Percentiles rank a stretch among this genome's conserved stretches.
phyloP scores from a whole-genome alignment of 768 basidiomycete species.

The Neoboletus brunneissimus region DNA sequence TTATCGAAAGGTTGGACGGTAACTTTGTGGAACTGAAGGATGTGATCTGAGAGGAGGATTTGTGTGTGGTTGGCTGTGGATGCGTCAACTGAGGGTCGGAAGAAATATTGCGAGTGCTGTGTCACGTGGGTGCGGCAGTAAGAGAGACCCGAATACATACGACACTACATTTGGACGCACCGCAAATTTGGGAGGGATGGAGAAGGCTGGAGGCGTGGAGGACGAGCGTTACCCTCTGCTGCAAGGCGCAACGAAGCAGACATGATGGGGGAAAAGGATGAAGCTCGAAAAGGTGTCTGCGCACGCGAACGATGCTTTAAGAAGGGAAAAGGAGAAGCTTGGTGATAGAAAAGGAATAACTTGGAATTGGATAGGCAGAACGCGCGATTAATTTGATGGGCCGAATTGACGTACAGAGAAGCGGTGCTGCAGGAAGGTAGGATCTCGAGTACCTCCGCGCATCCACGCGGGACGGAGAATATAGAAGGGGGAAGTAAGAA shows the following conservation, averaged over 20 bases:
- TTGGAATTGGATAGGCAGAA: slow-evolving; percentile 31
- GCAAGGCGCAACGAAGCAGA: slow-evolving; percentile 23
- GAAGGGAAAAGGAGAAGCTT: slow-evolving; percentile 32
- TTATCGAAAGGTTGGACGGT: slow-evolving; percentile 9
- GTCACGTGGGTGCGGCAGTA: slow-evolving; percentile 18
- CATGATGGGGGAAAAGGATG: slow-evolving; percentile 29
- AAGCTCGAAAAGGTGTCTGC: slow-evolving; percentile 30
- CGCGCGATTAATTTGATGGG: slow-evolving; percentile 32
- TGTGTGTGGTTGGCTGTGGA: slow-evolving; percentile 20
- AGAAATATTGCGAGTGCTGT: slow-evolving; percentile 24
- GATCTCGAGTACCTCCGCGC: slow-evolving; percentile 26
- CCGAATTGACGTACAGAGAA: slow-evolving; percentile 37
- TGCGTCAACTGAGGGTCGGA: slow-evolving; percentile 32
- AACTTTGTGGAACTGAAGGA: slow-evolving; percentile 13
- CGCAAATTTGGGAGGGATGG: slow-evolving; percentile 72
- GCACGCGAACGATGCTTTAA: slow-evolving; percentile 31
- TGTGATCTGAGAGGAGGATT: slow-evolving; percentile 17
- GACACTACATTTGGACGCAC: slow-evolving; percentile 32
- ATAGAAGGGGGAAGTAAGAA: slow-evolving; percentile 16
- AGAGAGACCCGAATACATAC: neutral
- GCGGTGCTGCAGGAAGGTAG: slow-evolving; percentile 19
- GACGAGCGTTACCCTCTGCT: slow-evolving; percentile 29
- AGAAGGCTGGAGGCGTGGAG: slow-evolving; percentile 56
- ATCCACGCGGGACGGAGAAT: slow-evolving; percentile 19
- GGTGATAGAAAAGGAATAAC: slow-evolving; percentile 34